phyloP scores from a whole-genome alignment of 2,329 filamentous ascomycete species.

The Xylaria hypoxylon region DNA sequence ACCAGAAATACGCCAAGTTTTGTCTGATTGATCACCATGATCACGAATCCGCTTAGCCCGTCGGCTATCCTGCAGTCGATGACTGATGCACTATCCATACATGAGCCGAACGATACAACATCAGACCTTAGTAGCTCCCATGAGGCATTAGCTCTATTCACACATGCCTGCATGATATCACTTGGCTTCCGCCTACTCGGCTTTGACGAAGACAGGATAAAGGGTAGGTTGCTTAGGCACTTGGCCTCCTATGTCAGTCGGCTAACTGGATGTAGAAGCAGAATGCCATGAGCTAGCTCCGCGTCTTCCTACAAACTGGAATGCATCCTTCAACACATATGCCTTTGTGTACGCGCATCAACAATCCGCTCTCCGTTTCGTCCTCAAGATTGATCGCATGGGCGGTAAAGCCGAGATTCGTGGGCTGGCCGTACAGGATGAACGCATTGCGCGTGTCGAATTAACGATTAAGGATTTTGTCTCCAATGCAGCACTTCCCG shows the following conservation, averaged over 20 bases:
- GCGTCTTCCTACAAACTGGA: conserved; percentile 82
- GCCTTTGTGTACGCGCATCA: conserved; percentile 88
- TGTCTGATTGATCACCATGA: conserved; percentile 34
- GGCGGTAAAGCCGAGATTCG: conserved; percentile 87
- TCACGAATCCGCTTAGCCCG: conserved; percentile 55
- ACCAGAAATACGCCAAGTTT: background rate
- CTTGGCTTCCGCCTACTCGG: conserved; percentile 85
- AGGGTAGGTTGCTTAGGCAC: conserved; percentile 61
- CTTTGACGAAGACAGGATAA: conserved; percentile 83
- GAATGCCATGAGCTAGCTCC: conserved; percentile 68
- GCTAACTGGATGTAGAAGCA: conserved; percentile 57
- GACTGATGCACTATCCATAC: conserved; percentile 70
- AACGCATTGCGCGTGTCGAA: conserved; percentile 84
- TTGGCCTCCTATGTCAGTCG: background rate
- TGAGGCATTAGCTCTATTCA: conserved; percentile 85
- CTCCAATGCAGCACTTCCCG: conserved; percentile 66
- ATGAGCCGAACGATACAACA: conserved; percentile 63
- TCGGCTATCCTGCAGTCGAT: conserved; percentile 65
- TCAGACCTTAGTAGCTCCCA: conserved; percentile 76
- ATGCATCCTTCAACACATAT: conserved; percentile 75
- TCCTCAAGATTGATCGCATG: conserved; percentile 84
- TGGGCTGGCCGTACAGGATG: conserved; percentile 81
- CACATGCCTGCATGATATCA: conserved; percentile 84
- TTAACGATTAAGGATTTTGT: conserved; percentile 80
- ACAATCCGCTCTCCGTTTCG: conserved; percentile 85